Conservation (phyloP, 2,329 filamentous ascomycete genomes). For the Phyllosticta paracitricarpa region DNA sequence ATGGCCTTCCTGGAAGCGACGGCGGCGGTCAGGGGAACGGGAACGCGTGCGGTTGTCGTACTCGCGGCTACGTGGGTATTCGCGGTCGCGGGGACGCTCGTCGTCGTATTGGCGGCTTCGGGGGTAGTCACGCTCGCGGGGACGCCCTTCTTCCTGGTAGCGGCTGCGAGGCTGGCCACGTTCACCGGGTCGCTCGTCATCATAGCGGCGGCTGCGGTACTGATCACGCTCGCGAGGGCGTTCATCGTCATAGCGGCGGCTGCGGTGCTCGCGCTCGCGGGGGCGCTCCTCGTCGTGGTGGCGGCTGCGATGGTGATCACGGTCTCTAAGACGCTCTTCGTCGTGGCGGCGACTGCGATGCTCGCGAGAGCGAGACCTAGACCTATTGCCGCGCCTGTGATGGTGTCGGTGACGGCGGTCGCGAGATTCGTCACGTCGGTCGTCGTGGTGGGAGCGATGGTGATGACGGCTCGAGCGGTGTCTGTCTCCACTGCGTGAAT, state of each 20-base stretch:
- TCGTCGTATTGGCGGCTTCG: not conserved
- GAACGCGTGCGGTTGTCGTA: not conserved
- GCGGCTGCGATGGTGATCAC: not conserved
- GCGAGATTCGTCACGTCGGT: not conserved
- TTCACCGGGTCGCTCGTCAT: not conserved
- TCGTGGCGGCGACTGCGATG: not conserved
- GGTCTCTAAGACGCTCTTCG: not conserved
- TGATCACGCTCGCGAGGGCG: not conserved
- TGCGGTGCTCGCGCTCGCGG: not conserved
- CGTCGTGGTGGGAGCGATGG: not conserved
- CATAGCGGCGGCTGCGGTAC: not conserved
- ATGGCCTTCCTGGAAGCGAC: not conserved
- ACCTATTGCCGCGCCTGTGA: not conserved
- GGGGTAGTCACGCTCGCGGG: not conserved
- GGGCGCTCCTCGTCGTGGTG: not conserved
- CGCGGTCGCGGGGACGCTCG: not conserved
- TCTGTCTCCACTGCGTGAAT: not conserved
- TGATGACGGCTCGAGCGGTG: not conserved
- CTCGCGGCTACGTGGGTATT: not conserved
- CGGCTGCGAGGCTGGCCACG: not conserved
- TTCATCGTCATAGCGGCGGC: not conserved
- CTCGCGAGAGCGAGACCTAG: not conserved
- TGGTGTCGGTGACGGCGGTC: slow-evolving; percentile 3
- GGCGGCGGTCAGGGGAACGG: not conserved
- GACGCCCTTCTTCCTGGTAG: not conserved